Evolutionary conservation across 108 stramenopile species (phyloP), one percentile per base, ranked within the genome.

Genomic region (Nitzschia sp.): DNA sequence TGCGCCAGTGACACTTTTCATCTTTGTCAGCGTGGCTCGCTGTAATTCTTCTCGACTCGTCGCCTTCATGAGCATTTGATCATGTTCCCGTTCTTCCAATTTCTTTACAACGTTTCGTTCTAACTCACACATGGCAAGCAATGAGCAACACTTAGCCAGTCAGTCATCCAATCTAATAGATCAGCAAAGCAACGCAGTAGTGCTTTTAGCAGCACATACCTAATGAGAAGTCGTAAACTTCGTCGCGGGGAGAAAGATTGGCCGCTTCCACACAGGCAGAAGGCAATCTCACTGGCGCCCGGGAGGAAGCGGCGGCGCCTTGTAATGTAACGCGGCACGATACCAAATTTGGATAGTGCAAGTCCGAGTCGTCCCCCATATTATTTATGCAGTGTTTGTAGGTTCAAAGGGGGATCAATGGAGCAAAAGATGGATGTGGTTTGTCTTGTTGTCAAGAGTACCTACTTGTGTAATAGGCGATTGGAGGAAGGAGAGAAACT

Each of bases 1-100:
- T n/a, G 74, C 77, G 13, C 70, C 74, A 0, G 82, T 83, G n/a
- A 79, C 68, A 26, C 31, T 57, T 3, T 75, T 83, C 82, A 83
- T 79, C 45, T 77, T 74, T 8, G 51, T 54, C 42, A 82, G n/a
- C 11, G 73, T 61, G 6, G 72, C 68, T 0, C 49, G 29, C 48
- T 76, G 54, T 31, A 77, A 35, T 45, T 72, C 74, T 25, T 75
- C 79, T 0, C 66, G 47, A 38, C 58, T 71, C 1, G 42, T 29
- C n/a, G 77, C 53, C 48, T 59, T 67, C 1, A 27, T 29, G 9
- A 66, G 27, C 23, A 29, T 25, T 35, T 57, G 30, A 26, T 78
- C 77, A 0, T 33, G 21, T 30, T 71, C 77, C 15, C 65, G 77
- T 18, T 78, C 77, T 48, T 71, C 59, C 48, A 65, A 45, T 23